Evolutionary conservation across 106 monocot species (phyloP).

Genomic region (Hemerocallis citrina): DNA sequence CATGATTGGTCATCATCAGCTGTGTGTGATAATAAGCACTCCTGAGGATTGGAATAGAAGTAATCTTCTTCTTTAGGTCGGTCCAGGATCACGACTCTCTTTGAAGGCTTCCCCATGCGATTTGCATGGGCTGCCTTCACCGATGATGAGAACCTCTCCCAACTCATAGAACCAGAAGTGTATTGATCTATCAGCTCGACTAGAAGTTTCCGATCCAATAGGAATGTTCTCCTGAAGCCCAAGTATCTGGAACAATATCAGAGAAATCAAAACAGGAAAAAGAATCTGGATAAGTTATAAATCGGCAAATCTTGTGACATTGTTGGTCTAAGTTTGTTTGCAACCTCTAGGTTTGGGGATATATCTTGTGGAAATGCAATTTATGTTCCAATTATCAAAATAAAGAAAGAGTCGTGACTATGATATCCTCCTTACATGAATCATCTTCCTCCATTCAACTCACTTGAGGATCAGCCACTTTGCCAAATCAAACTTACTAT

Average conservation of each 20-base stretch:
- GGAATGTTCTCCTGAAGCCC: slow-evolving; percentile 58
- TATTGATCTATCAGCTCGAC: slow-evolving; percentile 60
- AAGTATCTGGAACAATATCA: slow-evolving; percentile 37
- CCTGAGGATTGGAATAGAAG: slow-evolving; percentile 86
- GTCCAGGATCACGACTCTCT: slow-evolving; percentile 51
- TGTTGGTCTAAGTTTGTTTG: no score
- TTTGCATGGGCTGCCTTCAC: slow-evolving; percentile 56
- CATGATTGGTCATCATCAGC: slow-evolving; percentile 12
- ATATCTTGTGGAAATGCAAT: no score
- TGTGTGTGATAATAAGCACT: slow-evolving; percentile 45
- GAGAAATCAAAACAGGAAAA: no score
- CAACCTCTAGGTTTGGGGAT: no score
- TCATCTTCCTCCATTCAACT: no score
- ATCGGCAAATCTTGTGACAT: no score
- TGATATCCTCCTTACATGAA: no score
- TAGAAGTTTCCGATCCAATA: slow-evolving; percentile 53
- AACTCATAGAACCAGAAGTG: slow-evolving; percentile 39
- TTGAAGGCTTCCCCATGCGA: slow-evolving; percentile 48
- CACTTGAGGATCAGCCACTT: no score
- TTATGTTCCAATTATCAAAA: no score
- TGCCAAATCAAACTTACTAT: no score
- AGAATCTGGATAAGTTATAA: no score
- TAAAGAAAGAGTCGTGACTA: no score
- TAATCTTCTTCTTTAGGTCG: slow-evolving; percentile 87
- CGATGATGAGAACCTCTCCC: slow-evolving; percentile 60